A percentile compares a stretch with the other conserved stretches of the same genome.
Conservation (phyloP, 1,139 yeast species). For the Geotrichum bryndzae region DNA sequence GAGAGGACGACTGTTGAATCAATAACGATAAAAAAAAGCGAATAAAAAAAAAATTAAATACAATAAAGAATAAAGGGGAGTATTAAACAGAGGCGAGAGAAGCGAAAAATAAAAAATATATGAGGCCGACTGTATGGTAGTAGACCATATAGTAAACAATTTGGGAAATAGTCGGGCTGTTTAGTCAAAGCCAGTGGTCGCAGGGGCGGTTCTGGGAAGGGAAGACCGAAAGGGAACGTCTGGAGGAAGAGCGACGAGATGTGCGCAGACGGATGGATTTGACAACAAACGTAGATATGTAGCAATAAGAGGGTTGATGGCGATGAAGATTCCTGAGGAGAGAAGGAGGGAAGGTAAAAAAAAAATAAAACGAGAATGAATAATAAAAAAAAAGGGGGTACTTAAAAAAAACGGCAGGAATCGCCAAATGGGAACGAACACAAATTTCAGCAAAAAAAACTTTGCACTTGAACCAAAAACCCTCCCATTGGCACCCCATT, state of each 20-base stretch:
- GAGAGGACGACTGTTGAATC: not conserved
- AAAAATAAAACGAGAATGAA: not conserved
- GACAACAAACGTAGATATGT: not conserved
- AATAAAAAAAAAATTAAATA: not conserved
- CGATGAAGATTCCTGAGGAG: not conserved
- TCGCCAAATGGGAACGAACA: too few species aligned
- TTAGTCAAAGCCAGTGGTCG: not conserved
- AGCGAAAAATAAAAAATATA: not conserved
- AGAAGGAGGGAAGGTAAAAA: not conserved
- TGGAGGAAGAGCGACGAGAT: not conserved
- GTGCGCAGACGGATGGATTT: not conserved
- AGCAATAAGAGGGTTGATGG: not conserved
- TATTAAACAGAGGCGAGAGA: too few species aligned
- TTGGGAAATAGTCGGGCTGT: not conserved
- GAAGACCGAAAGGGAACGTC: not conserved
- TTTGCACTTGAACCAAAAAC: too few species aligned
- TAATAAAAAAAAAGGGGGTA: not conserved
- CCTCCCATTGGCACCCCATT: too few species aligned
- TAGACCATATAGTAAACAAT: not conserved
- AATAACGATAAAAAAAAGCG: not conserved
- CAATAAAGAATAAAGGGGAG: not conserved
- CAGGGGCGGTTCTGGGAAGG: not conserved
- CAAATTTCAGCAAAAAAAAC: too few species aligned
- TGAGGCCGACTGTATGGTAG: not conserved
- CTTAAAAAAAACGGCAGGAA: not conserved